These are phyloP conservation scores for Nannochloris sp. DNA, from an alignment of 139 green algal genomes.

Conservation along the genomic window DNA sequence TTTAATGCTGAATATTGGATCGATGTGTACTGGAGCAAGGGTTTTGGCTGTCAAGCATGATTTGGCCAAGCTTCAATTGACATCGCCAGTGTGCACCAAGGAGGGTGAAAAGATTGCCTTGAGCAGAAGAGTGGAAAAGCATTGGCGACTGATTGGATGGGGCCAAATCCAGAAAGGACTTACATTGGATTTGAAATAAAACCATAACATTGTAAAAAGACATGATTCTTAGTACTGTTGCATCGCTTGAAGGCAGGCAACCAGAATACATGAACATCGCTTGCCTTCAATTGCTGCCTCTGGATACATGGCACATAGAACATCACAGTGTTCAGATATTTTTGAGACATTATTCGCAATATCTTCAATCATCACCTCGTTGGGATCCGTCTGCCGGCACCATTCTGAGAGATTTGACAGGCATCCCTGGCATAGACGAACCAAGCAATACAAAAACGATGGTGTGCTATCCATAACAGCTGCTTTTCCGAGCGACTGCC, in stretches of 20 bases:
- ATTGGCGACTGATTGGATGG: slow-evolving; percentile 98
- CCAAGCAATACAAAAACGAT: no score
- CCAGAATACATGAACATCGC: not conserved
- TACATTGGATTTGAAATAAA: slow-evolving; percentile 12
- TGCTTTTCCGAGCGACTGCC: no score
- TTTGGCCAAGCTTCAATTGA: slow-evolving; percentile 98
- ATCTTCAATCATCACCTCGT: not conserved
- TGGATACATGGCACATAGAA: not conserved
- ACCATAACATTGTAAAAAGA: not conserved
- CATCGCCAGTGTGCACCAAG: slow-evolving; percentile 96
- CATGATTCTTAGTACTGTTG: not conserved
- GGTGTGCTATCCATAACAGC: no score
- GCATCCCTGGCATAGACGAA: not conserved
- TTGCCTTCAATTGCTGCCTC: not conserved
- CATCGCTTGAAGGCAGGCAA: not conserved
- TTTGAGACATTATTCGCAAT: not conserved
- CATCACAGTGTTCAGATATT: not conserved
- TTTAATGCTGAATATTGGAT: slow-evolving; percentile 99
- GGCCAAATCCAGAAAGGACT: slow-evolving; percentile 58
- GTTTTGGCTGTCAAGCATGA: slow-evolving; percentile 96
- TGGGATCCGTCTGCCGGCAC: not conserved
- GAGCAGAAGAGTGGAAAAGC: slow-evolving; percentile 91
- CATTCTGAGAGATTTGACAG: not conserved
- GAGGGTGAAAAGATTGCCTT: slow-evolving; percentile 97
- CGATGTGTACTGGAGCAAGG: slow-evolving; percentile 94